Evolutionary conservation across 768 basidiomycete genomes (phyloP).

Genomic region (Leccinum subgranulosum): DNA sequence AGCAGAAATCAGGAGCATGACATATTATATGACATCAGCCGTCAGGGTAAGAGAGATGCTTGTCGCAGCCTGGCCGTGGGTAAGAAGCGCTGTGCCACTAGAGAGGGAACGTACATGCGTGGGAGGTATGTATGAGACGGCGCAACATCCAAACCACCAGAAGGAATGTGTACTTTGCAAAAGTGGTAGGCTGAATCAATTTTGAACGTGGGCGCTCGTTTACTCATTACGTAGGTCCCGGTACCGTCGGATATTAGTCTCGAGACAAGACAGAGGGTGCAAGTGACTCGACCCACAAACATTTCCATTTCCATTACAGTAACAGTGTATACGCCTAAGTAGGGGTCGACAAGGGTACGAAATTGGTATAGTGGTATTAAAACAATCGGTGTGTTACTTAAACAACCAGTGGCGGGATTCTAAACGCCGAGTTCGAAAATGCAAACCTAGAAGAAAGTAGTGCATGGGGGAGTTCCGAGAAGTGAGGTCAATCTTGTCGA

Average conservation of each 20-base stretch:
- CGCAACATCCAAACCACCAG: neutral
- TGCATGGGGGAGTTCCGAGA: neutral
- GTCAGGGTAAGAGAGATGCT: neutral
- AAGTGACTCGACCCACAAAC: neutral
- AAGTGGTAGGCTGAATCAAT: neutral
- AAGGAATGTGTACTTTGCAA: neutral
- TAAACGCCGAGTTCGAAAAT: constrained; percentile 18
- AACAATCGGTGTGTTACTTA: constrained; percentile 17
- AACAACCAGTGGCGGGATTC: constrained; percentile 10
- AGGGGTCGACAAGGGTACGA: neutral
- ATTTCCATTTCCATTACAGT: constrained; percentile 4
- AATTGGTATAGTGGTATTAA: constrained; percentile 10
- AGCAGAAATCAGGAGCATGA: neutral
- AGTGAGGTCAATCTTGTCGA: constrained; percentile 48
- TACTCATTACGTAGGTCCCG: neutral
- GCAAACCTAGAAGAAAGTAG: neutral
- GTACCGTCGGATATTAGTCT: neutral
- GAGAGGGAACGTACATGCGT: neutral
- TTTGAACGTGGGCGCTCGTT: neutral
- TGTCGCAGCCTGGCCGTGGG: neutral
- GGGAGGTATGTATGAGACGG: neutral
- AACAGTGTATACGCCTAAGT: neutral
- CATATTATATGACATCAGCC: neutral
- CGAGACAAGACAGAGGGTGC: neutral
- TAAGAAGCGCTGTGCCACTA: neutral